Percentiles rank a stretch among this genome's conserved stretches.
Evolutionary conservation across 2,329 filamentous ascomycete species (phyloP).

Genomic region (Mycocentrospora acerina): DNA sequence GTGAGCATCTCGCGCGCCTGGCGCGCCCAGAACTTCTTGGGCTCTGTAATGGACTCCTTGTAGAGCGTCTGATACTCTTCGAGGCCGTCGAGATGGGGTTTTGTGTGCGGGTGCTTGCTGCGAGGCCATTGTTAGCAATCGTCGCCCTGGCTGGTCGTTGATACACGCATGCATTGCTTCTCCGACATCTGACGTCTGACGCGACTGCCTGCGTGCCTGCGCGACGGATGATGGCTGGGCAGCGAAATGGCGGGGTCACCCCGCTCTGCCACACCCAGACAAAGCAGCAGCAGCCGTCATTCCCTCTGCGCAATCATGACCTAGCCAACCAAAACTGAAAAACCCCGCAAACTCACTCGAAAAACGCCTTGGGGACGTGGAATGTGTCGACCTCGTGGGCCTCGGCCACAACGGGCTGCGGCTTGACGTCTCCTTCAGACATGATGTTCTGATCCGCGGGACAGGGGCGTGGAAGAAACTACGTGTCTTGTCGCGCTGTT

Average conservation of each 20-base stretch:
- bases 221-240: conserved; percentile 7
- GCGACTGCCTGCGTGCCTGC: too few relatives aligned
- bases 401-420: conserved; percentile 64
- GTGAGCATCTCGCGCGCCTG: conserved; percentile 85
- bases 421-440: conserved; percentile 49
- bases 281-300: conserved; percentile 15
- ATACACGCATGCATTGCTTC: too few relatives aligned
- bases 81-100: conserved; percentile 60
- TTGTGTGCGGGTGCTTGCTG: conserved; percentile 60
- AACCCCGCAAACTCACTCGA: conserved; percentile 37
- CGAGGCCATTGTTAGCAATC: conserved; percentile 13
- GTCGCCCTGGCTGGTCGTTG: too few relatives aligned
- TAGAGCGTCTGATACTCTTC: conserved; percentile 66
- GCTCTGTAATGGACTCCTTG: conserved; percentile 84
- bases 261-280: conserved; percentile 26
- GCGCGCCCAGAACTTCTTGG: conserved; percentile 85
- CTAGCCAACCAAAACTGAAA: conserved; percentile 20
- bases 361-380: conserved; percentile 57
- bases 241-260: conserved; percentile 37
- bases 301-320: conserved; percentile 16
- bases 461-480: too few relatives aligned
- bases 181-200: too few relatives aligned
- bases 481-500: too few relatives aligned
- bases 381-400: conserved; percentile 76
- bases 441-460: conserved; percentile 34